Conservation (phyloP, 2,329 filamentous ascomycete genomes). For the Aspergillus aculeatinus region DNA sequence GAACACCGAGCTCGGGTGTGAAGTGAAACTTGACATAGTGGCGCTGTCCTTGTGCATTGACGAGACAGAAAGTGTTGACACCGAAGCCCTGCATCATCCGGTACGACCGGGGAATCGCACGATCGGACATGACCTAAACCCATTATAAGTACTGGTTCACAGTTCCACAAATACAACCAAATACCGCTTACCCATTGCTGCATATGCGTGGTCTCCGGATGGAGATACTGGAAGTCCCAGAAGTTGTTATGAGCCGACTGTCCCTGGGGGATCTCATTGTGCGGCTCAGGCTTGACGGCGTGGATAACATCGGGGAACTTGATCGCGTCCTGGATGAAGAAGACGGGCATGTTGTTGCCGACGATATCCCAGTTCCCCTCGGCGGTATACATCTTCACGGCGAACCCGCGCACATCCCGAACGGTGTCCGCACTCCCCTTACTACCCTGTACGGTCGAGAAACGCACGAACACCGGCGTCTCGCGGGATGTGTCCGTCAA, state of each 20-base stretch:
- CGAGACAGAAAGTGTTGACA: slow-evolving; percentile 36
- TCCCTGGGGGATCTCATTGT: slow-evolving; percentile 52
- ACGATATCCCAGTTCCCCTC: slow-evolving; percentile 68
- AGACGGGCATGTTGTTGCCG: slow-evolving; percentile 44
- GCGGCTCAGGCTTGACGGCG: slow-evolving; percentile 42
- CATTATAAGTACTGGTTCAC: background rate
- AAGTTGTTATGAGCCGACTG: slow-evolving; percentile 54
- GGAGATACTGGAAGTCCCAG: slow-evolving; percentile 39
- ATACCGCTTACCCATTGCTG: slow-evolving; percentile 29
- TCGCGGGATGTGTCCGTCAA: slow-evolving; percentile 67
- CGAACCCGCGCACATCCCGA: slow-evolving; percentile 79
- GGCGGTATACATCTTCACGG: slow-evolving; percentile 73
- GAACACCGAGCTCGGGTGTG: slow-evolving; percentile 35
- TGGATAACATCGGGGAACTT: slow-evolving; percentile 45
- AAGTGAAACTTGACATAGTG: slow-evolving; percentile 39
- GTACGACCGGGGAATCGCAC: slow-evolving; percentile 36
- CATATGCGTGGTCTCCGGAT: slow-evolving; percentile 36
- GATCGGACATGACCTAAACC: slow-evolving; percentile 36
- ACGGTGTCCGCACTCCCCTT: slow-evolving; percentile 77
- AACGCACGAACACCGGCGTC: slow-evolving; percentile 67
- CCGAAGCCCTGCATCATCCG: slow-evolving; percentile 42
- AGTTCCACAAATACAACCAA: background rate
- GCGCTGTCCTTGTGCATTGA: slow-evolving; percentile 35
- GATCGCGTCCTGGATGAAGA: slow-evolving; percentile 45
- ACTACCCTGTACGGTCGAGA: slow-evolving; percentile 75